Percentiles rank a stretch among this genome's conserved stretches.
Evolutionary conservation across 495 filamentous ascomycete genomes (phyloP).

Genomic region (Coniosporium apollinis): DNA sequence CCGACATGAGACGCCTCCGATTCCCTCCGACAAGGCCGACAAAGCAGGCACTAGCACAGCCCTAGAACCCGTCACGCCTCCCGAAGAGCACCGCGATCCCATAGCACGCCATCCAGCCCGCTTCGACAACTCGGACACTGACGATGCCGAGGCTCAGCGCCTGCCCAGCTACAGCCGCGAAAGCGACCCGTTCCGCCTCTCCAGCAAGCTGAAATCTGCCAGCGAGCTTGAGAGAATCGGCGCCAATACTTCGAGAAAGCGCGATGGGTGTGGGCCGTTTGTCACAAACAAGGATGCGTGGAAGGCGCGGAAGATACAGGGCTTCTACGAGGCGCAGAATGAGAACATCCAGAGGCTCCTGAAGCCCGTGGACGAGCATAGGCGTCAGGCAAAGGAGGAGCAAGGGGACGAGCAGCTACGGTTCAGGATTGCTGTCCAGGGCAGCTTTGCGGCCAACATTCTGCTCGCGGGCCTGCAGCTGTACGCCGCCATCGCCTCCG

Average conservation of each 20-base stretch:
- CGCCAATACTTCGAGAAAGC: conserved; percentile 70
- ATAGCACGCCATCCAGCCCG: conserved; percentile 27
- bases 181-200: conserved; percentile 71
- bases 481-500: conserved; percentile 73
- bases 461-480: conserved; percentile 63
- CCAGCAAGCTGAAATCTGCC: conserved; percentile 58
- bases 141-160: conserved; percentile 51
- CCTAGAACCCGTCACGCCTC: conserved; percentile 19
- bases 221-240: conserved; percentile 65
- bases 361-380: conserved; percentile 85
- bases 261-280: conserved; percentile 33
- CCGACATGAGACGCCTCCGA: conserved; percentile 15
- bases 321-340: conserved; percentile 86
- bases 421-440: conserved; percentile 76
- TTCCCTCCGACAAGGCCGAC: too few species aligned
- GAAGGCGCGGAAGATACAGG: conserved; percentile 48
- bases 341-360: conserved; percentile 82
- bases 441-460: conserved; percentile 77
- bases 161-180: conserved; percentile 40
- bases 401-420: conserved; percentile 66
- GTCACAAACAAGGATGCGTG: conserved; percentile 22
- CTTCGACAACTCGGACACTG: conserved; percentile 6
- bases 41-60: conserved; percentile 24
- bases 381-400: conserved; percentile 60
- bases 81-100: conserved; percentile 27